Conservation (phyloP, 2,329 filamentous ascomycete genomes). For the Fusarium neocosmosporiellum region DNA sequence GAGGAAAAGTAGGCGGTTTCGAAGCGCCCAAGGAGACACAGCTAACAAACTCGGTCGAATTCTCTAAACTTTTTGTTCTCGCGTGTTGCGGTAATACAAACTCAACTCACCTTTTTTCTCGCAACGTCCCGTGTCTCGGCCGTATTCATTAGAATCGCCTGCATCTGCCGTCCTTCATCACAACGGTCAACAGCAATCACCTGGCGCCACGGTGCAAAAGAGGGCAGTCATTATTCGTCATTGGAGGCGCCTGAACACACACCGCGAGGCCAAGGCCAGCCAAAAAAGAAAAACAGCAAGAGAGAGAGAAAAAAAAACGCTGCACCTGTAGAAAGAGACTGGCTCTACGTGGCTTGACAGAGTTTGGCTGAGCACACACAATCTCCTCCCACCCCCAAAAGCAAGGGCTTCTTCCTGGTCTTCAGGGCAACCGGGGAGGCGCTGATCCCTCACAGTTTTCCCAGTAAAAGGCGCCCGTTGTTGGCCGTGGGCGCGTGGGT, state of each 20-base stretch:
- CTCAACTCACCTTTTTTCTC: not conserved
- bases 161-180: not conserved
- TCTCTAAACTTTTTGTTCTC: not conserved
- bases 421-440: constrained; percentile 1
- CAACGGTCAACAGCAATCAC: not conserved
- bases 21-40: not conserved
- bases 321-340: not conserved
- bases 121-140: constrained; percentile 2
- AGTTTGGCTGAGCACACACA: constrained; percentile 1
- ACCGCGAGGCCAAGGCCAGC: not conserved
- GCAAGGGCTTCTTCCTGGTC: constrained; percentile 20
- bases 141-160: not conserved
- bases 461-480: not conserved
- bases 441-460: not conserved
- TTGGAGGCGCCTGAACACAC: not conserved
- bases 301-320: not conserved
- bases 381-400: not conserved
- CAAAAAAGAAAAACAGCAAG: not conserved
- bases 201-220: not conserved
- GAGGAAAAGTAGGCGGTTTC: not conserved
- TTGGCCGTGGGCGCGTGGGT: not conserved
- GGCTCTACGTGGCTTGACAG: constrained; percentile 1
- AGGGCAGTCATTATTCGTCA: constrained; percentile 3
- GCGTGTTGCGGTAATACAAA: not conserved
- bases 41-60: not conserved